A percentile compares a stretch with the other conserved stretches of the same genome.
Conservation (phyloP, 164 flowering plant genomes). For the Stephania yunnanensis region DNA sequence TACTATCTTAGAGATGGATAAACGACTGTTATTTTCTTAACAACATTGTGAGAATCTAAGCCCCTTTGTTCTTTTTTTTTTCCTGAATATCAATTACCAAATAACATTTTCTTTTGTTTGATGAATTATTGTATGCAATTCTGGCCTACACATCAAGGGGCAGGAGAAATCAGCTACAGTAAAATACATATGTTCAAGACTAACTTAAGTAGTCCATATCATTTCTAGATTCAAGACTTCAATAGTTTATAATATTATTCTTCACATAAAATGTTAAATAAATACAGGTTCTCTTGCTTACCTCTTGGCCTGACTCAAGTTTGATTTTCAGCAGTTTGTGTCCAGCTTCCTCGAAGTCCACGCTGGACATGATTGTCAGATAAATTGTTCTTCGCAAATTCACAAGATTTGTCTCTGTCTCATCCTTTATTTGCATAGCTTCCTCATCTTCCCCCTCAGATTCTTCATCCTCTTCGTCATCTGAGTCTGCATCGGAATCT, state of each 20-base stretch:
- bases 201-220: too few species aligned
- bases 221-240: not conserved
- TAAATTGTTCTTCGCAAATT: slow-evolving; percentile 89
- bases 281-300: slow-evolving; percentile 20
- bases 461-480: slow-evolving; percentile 45
- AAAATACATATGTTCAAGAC: not conserved
- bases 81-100: too few species aligned
- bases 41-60: too few species aligned
- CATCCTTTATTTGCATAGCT: slow-evolving; percentile 74
- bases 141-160: not conserved
- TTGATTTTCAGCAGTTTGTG: slow-evolving; percentile 89
- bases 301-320: slow-evolving; percentile 99
- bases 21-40: too few species aligned
- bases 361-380: slow-evolving; percentile 97
- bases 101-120: too few species aligned
- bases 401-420: slow-evolving; percentile 90
- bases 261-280: not conserved
- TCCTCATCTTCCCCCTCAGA: slow-evolving; percentile 54
- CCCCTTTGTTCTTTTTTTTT: too few species aligned
- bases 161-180: not conserved
- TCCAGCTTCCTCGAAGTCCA: slow-evolving; percentile 98
- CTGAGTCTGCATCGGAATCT: slow-evolving; percentile 47
- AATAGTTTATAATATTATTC: not conserved
- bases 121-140: too few species aligned
- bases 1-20: too few species aligned